Evolutionary conservation across 1,284 basidiomycete species (phyloP).

Genomic region (Dichomitus squalens): DNA sequence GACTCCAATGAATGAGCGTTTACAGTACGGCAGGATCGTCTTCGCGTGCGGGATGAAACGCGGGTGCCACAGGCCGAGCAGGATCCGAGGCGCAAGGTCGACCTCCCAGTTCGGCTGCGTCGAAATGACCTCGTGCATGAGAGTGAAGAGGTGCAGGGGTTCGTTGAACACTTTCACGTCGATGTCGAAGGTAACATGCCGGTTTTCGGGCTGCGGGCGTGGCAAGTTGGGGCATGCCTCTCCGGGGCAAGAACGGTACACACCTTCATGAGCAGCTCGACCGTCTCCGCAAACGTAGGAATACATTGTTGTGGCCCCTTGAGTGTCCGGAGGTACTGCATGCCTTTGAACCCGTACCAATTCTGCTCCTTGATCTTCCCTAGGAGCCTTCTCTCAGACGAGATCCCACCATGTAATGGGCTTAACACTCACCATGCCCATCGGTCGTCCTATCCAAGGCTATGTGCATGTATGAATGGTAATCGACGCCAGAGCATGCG

Average conservation of each 20-base stretch:
- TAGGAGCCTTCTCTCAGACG: constrained; percentile 30
- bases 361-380: constrained; percentile 68
- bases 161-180: constrained; percentile 96
- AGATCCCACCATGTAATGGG: background rate
- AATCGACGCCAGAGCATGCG: constrained; percentile 11
- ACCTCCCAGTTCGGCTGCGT: constrained; percentile 78
- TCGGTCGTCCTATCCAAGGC: constrained; percentile 71
- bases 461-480: constrained; percentile 32
- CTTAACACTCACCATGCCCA: constrained; percentile 51
- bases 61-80: constrained; percentile 93
- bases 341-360: constrained; percentile 77
- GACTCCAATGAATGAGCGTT: constrained; percentile 84
- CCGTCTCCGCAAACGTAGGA: constrained; percentile 84
- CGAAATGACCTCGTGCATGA: constrained; percentile 81
- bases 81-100: constrained; percentile 84
- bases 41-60: constrained; percentile 84
- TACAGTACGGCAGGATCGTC: constrained; percentile 78
- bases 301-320: constrained; percentile 86
- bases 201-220: constrained; percentile 72
- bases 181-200: constrained; percentile 86
- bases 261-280: constrained; percentile 81
- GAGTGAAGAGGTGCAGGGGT: constrained; percentile 81
- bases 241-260: constrained; percentile 16
- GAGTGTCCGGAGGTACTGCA: constrained; percentile 82
- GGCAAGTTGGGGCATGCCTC: background rate